phyloP scores from a whole-genome alignment of 495 filamentous ascomycete species.

The Penicillium soppii region DNA sequence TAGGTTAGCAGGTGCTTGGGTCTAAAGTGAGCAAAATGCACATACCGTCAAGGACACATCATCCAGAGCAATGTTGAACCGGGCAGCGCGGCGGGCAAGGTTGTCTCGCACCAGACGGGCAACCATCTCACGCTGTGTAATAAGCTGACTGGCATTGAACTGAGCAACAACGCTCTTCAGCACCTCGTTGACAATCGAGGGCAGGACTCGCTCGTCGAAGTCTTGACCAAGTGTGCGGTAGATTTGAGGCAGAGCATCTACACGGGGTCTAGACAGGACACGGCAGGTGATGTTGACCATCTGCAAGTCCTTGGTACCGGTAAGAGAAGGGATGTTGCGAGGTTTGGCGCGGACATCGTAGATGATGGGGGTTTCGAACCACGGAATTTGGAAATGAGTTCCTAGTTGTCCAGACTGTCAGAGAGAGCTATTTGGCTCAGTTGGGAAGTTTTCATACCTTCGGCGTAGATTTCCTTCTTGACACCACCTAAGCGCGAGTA shows the following conservation, averaged over 20 bases:
- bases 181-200: slow-evolving; percentile 98
- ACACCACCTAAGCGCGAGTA: slow-evolving; percentile 94
- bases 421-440: slow-evolving; percentile 9
- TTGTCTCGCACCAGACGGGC: slow-evolving; percentile 89
- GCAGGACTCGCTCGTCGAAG: slow-evolving; percentile 95
- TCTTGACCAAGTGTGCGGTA: slow-evolving; percentile 94
- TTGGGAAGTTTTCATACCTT: slow-evolving; percentile 64
- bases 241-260: slow-evolving; percentile 89
- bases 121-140: slow-evolving; percentile 97
- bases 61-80: slow-evolving; percentile 96
- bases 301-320: slow-evolving; percentile 97
- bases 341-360: slow-evolving; percentile 98
- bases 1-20: slow-evolving; percentile 13
- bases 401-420: slow-evolving; percentile 50
- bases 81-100: slow-evolving; percentile 81
- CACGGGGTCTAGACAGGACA: slow-evolving; percentile 88
- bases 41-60: slow-evolving; percentile 96
- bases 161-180: slow-evolving; percentile 98
- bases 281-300: slow-evolving; percentile 99
- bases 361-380: slow-evolving; percentile 94
- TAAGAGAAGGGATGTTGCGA: slow-evolving; percentile 93
- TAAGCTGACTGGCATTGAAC: slow-evolving; percentile 97
- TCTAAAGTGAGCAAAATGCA: neutral
- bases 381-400: slow-evolving; percentile 90
- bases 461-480: slow-evolving; percentile 90